These are phyloP conservation scores for Malania oleifera DNA, from an alignment of 164 flowering plant genomes.

Conservation along the genomic window DNA sequence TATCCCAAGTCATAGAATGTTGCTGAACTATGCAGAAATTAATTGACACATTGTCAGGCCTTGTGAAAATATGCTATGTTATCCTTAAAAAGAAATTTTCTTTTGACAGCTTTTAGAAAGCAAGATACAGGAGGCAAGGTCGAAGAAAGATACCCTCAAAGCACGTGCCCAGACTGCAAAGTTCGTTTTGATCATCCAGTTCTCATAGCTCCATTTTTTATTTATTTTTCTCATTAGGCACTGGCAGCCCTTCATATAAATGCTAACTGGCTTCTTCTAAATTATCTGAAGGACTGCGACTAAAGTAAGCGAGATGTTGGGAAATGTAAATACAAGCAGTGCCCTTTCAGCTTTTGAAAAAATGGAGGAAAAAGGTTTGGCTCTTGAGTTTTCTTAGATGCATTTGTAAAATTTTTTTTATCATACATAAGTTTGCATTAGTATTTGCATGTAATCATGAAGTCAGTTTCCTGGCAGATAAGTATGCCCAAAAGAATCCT, in stretches of 20 bases:
- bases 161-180: conserved; percentile 5
- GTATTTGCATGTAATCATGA: no score
- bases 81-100: background rate
- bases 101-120: conserved; percentile 1
- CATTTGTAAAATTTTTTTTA: no score
- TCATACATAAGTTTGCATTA: no score
- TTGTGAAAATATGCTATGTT: no score
- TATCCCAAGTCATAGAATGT: no score
- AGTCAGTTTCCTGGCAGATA: no score
- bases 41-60: no score
- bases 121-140: conserved; percentile 8
- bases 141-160: conserved; percentile 5
- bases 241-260: background rate
- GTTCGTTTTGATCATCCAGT: background rate
- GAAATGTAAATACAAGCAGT: conserved; percentile 5
- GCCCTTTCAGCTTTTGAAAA: conserved; percentile 7
- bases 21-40: no score
- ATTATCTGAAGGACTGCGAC: conserved; percentile 7
- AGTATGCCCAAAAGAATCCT: no score
- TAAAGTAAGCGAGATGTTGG: conserved; percentile 6
- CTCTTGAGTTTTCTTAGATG: background rate
- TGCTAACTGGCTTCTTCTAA: background rate
- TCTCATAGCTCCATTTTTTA: background rate
- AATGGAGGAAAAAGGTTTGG: conserved; percentile 7
- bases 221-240: background rate